These are phyloP conservation scores for Senna tora DNA, from an alignment of 306 rosid genomes.

Conservation along the genomic window DNA sequence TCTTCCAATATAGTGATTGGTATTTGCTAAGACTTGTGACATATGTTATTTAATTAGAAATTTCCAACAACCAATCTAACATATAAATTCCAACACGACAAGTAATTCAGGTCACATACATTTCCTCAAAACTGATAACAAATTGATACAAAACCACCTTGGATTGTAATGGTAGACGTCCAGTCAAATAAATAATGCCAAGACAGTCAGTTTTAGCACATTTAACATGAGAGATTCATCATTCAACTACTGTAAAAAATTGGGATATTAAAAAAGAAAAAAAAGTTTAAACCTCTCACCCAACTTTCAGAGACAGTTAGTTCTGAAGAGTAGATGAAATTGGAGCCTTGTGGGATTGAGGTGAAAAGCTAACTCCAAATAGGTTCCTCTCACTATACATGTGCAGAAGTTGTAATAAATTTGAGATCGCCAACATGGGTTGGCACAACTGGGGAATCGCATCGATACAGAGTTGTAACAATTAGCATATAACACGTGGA, in stretches of 20 bases:
- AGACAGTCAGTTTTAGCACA: conserved; percentile 29
- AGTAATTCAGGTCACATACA: conserved; percentile 42
- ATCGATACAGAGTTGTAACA: too few species aligned
- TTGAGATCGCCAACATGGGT: conserved; percentile 13
- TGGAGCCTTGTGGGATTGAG: conserved; percentile 44
- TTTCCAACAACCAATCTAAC: conserved; percentile 40
- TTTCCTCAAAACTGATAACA: conserved; percentile 23
- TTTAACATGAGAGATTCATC: conserved; percentile 22
- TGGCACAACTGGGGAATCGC: too few species aligned
- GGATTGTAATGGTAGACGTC: conserved; percentile 9
- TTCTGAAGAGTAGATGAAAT: conserved; percentile 72
- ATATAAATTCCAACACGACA: conserved; percentile 50
- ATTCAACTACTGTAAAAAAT: background rate
- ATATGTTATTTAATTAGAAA: conserved; percentile 29
- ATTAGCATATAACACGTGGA: too few species aligned
- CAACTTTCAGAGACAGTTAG: conserved; percentile 61
- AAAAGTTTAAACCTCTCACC: conserved; percentile 37
- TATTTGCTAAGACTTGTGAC: conserved; percentile 41
- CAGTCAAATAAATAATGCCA: conserved; percentile 45
- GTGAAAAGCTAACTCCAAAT: conserved; percentile 46
- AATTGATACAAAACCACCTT: conserved; percentile 33
- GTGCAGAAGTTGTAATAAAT: conserved; percentile 29
- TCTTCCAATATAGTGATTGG: conserved; percentile 38
- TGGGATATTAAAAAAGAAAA: background rate
- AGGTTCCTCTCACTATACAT: conserved; percentile 32